Percentiles rank a stretch among this genome's conserved stretches.
These are phyloP conservation scores for Tephrocybe sp. DNA, from an alignment of 768 basidiomycete species.

Conservation along the genomic window DNA sequence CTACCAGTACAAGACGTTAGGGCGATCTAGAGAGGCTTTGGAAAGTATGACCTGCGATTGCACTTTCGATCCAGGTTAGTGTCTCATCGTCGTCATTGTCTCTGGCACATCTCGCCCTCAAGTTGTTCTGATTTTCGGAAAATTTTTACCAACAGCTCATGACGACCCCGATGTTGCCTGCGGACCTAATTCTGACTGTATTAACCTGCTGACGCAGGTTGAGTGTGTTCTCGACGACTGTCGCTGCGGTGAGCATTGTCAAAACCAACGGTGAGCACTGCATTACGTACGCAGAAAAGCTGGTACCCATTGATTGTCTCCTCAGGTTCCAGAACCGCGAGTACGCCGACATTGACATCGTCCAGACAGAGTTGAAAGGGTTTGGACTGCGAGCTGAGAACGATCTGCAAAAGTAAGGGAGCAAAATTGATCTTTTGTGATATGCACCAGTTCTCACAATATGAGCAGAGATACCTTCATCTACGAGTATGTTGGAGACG, in stretches of 20 bases:
- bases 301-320: conserved; percentile 8
- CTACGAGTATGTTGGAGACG: conserved; percentile 97
- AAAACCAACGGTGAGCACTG: conserved; percentile 82
- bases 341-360: conserved; percentile 86
- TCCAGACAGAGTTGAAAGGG: conserved; percentile 93
- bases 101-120: neutral
- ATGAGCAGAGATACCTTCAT: conserved; percentile 79
- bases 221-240: conserved; percentile 94
- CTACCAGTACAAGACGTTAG: conserved; percentile 85
- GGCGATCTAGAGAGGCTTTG: conserved; percentile 81
- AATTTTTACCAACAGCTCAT: conserved; percentile 38
- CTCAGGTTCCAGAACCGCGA: conserved; percentile 81
- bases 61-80: conserved; percentile 77
- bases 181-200: conserved; percentile 87
- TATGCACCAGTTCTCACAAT: conserved; percentile 7
- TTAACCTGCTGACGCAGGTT: conserved; percentile 95
- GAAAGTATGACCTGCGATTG: conserved; percentile 98
- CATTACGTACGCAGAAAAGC: conserved; percentile 12
- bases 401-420: conserved; percentile 61
- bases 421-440: neutral
- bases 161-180: conserved; percentile 71
- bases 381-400: conserved; percentile 82
- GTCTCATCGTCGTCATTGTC: conserved; percentile 13
- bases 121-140: conserved; percentile 9
- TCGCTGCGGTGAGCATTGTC: conserved; percentile 75